Conservation (phyloP, 1,284 basidiomycete genomes). For the Microbotryum saponariae region DNA sequence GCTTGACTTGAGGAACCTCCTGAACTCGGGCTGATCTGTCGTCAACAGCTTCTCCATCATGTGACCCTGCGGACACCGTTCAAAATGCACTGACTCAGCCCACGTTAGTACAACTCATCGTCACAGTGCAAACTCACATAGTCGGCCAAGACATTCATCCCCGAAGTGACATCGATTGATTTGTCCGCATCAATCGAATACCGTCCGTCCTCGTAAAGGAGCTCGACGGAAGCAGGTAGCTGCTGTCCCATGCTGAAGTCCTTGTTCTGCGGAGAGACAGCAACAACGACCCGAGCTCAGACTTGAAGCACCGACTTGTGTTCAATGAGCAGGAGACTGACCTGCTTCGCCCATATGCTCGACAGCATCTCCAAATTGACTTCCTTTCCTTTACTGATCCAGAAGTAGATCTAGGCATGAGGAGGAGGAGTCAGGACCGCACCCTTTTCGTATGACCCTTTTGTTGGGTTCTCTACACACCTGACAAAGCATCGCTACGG, state of each 20-base stretch:
- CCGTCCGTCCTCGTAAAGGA: conserved; percentile 53
- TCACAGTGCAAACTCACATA: conserved; percentile 13
- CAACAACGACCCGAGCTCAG: not conserved
- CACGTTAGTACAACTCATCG: conserved; percentile 4
- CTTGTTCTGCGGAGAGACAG: conserved; percentile 45
- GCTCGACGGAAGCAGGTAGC: conserved; percentile 63
- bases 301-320: not conserved
- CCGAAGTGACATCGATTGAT: conserved; percentile 44
- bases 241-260: conserved; percentile 73
- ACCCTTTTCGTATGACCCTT: not conserved
- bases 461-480: conserved; percentile 2
- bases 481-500: conserved; percentile 29
- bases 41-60: conserved; percentile 87
- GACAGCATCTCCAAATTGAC: conserved; percentile 38
- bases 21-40: conserved; percentile 57
- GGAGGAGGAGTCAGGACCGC: not conserved
- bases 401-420: conserved; percentile 63
- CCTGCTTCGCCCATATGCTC: conserved; percentile 7
- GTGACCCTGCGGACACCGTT: conserved; percentile 55
- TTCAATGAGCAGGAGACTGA: not conserved
- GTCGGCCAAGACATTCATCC: conserved; percentile 53
- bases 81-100: conserved; percentile 22
- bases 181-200: conserved; percentile 76
- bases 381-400: conserved; percentile 39
- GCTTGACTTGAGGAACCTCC: conserved; percentile 51